Evolutionary conservation across 208 protist species (phyloP).

Genomic region (Angomonas deanei): DNA sequence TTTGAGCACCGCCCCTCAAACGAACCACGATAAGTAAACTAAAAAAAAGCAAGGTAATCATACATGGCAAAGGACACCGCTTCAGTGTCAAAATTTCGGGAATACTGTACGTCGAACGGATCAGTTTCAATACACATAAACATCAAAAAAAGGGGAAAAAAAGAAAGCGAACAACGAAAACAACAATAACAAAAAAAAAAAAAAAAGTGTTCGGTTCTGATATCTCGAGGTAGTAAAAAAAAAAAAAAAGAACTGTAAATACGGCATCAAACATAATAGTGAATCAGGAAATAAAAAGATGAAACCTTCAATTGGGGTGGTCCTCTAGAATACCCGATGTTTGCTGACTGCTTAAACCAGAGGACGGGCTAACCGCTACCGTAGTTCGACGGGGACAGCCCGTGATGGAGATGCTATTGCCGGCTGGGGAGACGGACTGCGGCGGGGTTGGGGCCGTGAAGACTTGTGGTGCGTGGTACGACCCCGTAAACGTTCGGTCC

Average conservation of each 20-base stretch:
- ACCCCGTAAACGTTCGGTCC: not conserved
- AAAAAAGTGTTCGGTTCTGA: not conserved
- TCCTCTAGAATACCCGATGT: not conserved
- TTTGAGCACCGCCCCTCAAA: too few relatives aligned
- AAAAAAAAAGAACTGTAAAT: slow-evolving; percentile 3
- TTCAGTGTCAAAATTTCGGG: too few relatives aligned
- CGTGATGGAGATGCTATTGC: not conserved
- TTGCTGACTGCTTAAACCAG: not conserved
- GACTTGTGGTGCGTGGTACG: not conserved
- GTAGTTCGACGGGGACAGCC: not conserved
- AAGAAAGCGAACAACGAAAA: too few relatives aligned
- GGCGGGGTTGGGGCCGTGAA: not conserved
- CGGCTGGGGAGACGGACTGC: not conserved
- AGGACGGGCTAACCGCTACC: not conserved
- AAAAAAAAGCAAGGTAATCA: too few relatives aligned
- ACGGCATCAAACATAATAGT: not conserved
- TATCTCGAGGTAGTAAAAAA: not conserved
- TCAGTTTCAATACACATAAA: slow-evolving; percentile 2
- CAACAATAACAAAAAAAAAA: too few relatives aligned
- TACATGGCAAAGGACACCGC: too few relatives aligned
- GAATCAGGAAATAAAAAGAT: too few relatives aligned
- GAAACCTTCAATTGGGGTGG: not conserved
- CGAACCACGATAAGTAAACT: too few relatives aligned
- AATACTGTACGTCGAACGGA: too few relatives aligned
- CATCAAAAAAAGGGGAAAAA: slow-evolving; percentile 1